Percentiles rank a stretch among this genome's conserved stretches.
Evolutionary conservation across 139 green algal species (phyloP).

Genomic region (Tetratostichococcus sp.): DNA sequence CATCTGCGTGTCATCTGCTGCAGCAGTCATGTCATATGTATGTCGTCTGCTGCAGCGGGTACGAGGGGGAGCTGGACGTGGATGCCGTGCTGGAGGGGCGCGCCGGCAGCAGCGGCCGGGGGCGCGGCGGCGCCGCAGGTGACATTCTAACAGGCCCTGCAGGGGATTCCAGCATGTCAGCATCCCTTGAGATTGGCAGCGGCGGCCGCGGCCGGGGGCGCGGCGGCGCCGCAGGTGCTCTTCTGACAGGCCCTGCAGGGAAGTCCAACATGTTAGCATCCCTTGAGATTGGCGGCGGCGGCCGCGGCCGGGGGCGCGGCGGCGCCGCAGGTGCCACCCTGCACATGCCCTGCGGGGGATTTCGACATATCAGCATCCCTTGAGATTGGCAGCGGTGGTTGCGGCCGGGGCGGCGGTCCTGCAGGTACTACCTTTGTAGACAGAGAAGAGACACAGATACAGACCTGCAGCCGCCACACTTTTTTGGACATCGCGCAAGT

Average conservation of each 20-base stretch:
- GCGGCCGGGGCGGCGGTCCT: constrained; percentile 14
- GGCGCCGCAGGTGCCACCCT: constrained; percentile 3
- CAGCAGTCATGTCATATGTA: too few species aligned
- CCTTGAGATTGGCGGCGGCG: constrained; percentile 1
- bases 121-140: constrained; percentile 18
- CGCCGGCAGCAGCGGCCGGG: constrained; percentile 6
- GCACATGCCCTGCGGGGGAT: too few species aligned
- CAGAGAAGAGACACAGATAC: too few species aligned
- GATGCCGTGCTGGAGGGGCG: constrained; percentile 55
- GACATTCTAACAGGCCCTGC: neutral
- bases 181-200: constrained; percentile 3
- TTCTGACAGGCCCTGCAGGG: too few species aligned
- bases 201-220: constrained; percentile 9
- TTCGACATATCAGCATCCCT: neutral
- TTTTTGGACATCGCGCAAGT: too few species aligned
- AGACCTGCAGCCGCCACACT: too few species aligned
- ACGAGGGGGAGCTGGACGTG: constrained; percentile 71
- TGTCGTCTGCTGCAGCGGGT: constrained; percentile 20
- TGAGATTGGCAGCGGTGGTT: neutral
- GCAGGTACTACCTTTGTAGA: neutral
- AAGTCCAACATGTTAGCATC: too few species aligned
- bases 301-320: constrained; percentile 14
- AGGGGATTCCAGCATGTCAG: too few species aligned
- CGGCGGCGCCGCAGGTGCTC: constrained; percentile 13
- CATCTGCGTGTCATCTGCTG: too few species aligned